phyloP scores from a whole-genome alignment of 441 rosid genomes.

The Pelargonium citronellum region DNA sequence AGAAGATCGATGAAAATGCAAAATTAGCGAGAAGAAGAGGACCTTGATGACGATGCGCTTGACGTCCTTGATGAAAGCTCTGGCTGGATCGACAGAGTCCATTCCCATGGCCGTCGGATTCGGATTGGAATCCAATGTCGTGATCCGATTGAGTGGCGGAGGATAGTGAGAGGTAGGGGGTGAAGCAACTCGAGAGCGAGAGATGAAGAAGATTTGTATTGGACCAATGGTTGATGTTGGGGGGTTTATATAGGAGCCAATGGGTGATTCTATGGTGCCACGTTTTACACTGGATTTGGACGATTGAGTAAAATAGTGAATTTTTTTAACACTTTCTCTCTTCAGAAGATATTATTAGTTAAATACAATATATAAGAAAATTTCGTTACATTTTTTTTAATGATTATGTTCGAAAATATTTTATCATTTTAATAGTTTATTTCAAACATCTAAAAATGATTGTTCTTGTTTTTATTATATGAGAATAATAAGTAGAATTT shows the following conservation, averaged over 20 bases:
- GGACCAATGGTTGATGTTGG: neutral
- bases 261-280: neutral
- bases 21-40: neutral
- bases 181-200: neutral
- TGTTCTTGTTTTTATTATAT: too few species aligned
- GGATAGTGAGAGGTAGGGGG: neutral
- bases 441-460: too few species aligned
- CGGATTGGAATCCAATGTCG: too few species aligned
- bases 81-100: neutral
- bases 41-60: slow-evolving; percentile 4
- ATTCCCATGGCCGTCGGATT: neutral
- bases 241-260: neutral
- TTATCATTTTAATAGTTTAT: too few species aligned
- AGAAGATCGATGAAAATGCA: neutral
- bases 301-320: neutral
- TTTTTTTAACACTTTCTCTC: too few species aligned
- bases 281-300: neutral
- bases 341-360: too few species aligned
- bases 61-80: neutral
- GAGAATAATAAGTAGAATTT: too few species aligned
- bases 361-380: too few species aligned
- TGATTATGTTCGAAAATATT: too few species aligned
- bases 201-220: neutral
- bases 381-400: too few species aligned
- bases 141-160: neutral